phyloP scores from a whole-genome alignment of 305 asterid genomes.

The Lippia alba region DNA sequence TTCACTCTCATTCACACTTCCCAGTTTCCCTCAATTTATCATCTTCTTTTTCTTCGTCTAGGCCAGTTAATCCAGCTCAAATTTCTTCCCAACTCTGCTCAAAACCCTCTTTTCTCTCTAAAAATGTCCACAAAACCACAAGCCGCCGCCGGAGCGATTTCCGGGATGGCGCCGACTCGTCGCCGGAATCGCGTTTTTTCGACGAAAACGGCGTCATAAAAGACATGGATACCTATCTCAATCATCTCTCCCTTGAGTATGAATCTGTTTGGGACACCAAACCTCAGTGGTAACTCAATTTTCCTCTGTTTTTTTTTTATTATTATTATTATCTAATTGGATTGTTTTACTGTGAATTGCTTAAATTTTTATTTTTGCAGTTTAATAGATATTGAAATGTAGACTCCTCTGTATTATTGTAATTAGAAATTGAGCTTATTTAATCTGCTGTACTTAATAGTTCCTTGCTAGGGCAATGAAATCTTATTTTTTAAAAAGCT shows the following conservation, averaged over 20 bases:
- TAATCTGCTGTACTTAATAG: background rate
- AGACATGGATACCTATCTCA: constrained; percentile 92
- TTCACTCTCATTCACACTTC: constrained; percentile 37
- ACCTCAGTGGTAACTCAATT: constrained; percentile 70
- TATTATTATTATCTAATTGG: background rate
- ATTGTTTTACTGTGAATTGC: background rate
- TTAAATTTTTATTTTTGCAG: background rate
- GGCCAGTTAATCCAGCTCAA: constrained; percentile 30
- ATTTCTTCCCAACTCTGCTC: constrained; percentile 20
- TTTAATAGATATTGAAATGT: background rate
- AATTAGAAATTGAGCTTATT: background rate
- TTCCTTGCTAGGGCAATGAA: too few relatives aligned
- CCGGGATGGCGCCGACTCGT: constrained; percentile 48
- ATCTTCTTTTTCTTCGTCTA: constrained; percentile 30
- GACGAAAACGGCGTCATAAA: constrained; percentile 80
- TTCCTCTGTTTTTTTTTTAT: background rate
- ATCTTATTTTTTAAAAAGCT: too few relatives aligned
- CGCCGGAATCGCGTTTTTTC: constrained; percentile 50
- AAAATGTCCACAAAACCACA: constrained; percentile 18
- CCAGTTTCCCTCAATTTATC: constrained; percentile 35
- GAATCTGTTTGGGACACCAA: constrained; percentile 98
- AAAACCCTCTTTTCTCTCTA: constrained; percentile 1
- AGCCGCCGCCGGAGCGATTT: constrained; percentile 40
- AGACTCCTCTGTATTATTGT: background rate
- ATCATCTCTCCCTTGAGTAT: constrained; percentile 81